Conservation (phyloP, 1,284 basidiomycete genomes). For the Exobasidium rhododendri region DNA sequence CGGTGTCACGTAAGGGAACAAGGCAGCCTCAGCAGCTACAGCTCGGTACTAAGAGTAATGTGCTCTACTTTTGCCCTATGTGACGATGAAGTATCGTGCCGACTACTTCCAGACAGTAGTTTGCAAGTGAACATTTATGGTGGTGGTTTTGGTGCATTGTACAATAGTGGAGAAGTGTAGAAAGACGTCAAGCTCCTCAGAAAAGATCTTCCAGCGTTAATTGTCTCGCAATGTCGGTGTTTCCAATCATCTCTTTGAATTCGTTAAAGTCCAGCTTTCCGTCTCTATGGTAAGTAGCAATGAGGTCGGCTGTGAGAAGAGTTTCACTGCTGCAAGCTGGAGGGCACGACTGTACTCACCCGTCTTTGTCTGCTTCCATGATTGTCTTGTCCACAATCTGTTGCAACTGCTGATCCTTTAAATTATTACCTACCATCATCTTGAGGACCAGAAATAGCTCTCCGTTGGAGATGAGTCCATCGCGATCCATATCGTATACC, state of each 20-base stretch:
- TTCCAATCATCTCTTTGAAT: slow-evolving; percentile 93
- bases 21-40: no score
- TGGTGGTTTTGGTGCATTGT: no score
- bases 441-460: slow-evolving; percentile 97
- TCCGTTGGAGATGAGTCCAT: slow-evolving; percentile 97
- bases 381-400: slow-evolving; percentile 99
- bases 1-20: no score
- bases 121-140: no score
- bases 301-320: not conserved
- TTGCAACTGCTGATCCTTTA: slow-evolving; percentile 98
- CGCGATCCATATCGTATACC: slow-evolving; percentile 97
- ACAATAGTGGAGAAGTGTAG: no score
- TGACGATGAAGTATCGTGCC: no score
- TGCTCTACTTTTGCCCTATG: no score
- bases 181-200: no score
- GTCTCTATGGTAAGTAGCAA: slow-evolving; percentile 69
- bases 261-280: slow-evolving; percentile 96
- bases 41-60: no score
- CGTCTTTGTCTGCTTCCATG: slow-evolving; percentile 98
- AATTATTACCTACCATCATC: slow-evolving; percentile 99
- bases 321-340: no score
- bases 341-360: slow-evolving; percentile 51
- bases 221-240: slow-evolving; percentile 97
- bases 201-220: slow-evolving; percentile 95
- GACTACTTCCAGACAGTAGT: no score